phyloP scores from a whole-genome alignment of 2,329 filamentous ascomycete genomes.

The Beauveria scarabaeidicola region DNA sequence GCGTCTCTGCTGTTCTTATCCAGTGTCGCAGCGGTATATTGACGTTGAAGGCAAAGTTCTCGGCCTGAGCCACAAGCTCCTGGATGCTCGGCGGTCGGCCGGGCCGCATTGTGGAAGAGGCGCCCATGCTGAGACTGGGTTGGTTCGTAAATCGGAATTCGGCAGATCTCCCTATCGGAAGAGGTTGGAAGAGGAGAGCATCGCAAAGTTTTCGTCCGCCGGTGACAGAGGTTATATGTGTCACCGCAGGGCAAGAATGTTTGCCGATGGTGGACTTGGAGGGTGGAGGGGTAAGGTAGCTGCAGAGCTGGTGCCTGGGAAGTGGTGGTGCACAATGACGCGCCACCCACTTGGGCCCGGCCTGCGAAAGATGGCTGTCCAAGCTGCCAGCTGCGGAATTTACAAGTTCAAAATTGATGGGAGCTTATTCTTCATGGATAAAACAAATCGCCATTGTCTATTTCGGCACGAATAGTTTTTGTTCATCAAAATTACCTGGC shows the following conservation, averaged over 20 bases:
- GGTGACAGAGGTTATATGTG: neutral
- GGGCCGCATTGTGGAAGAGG: conserved; percentile 23
- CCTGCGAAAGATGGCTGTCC: neutral
- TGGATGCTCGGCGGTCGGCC: conserved; percentile 58
- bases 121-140: conserved; percentile 18
- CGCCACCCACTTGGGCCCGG: neutral
- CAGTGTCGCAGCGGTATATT: conserved; percentile 71
- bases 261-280: conserved; percentile 6
- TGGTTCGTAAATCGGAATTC: neutral
- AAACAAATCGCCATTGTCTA: too few species aligned
- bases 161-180: conserved; percentile 7
- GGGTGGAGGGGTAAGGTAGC: conserved; percentile 11
- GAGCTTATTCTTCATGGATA: too few species aligned
- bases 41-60: conserved; percentile 72
- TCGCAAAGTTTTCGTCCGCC: neutral
- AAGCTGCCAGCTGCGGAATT: neutral
- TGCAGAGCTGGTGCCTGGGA: conserved; percentile 7
- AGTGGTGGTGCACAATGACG: neutral
- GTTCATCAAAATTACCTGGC: too few species aligned
- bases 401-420: neutral
- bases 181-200: neutral
- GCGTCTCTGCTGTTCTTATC: conserved; percentile 69
- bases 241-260: conserved; percentile 1
- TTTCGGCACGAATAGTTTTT: too few species aligned
- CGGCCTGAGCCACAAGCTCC: conserved; percentile 67